Conservation (phyloP, 257 asterid genomes). For the Galeopsis tetrahit region DNA sequence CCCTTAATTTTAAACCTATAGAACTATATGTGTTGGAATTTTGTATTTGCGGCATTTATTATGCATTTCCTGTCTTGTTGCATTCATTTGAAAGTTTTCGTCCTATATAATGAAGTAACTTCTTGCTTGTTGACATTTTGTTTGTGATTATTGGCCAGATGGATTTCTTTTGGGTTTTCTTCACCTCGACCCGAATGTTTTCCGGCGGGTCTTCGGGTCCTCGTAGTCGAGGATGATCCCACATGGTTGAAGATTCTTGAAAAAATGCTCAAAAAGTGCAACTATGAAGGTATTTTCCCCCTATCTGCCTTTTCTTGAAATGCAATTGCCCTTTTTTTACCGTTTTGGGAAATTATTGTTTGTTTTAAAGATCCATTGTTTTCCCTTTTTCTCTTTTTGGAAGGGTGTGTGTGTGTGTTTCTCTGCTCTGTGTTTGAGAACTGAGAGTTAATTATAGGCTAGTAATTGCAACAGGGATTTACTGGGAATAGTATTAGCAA, state of each 20-base stretch:
- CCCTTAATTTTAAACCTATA: neutral
- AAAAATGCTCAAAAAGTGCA: constrained; percentile 95
- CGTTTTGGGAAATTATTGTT: constrained; percentile 19
- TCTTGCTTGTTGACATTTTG: neutral
- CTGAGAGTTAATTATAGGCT: no score
- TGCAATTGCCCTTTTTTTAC: constrained; percentile 32
- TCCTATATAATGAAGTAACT: constrained; percentile 2
- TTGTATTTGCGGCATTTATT: neutral
- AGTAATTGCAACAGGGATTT: neutral
- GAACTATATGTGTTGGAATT: neutral
- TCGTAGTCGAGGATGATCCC: constrained; percentile 96
- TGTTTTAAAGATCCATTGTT: constrained; percentile 20
- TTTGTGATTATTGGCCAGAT: constrained; percentile 15
- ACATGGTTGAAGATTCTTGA: constrained; percentile 98
- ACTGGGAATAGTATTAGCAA: constrained; percentile 4
- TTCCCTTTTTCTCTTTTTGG: no score
- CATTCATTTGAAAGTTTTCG: constrained; percentile 3
- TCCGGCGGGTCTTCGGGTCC: constrained; percentile 94
- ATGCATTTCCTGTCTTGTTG: constrained; percentile 4
- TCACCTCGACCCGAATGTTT: constrained; percentile 68
- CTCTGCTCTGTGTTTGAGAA: no score
- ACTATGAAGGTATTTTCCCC: constrained; percentile 70
- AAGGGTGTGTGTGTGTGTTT: no score
- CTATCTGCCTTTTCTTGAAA: constrained; percentile 1
- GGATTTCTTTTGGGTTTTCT: constrained; percentile 34